Conservation (phyloP, 2,329 filamentous ascomycete species). For the Penicillium griseofulvum region DNA sequence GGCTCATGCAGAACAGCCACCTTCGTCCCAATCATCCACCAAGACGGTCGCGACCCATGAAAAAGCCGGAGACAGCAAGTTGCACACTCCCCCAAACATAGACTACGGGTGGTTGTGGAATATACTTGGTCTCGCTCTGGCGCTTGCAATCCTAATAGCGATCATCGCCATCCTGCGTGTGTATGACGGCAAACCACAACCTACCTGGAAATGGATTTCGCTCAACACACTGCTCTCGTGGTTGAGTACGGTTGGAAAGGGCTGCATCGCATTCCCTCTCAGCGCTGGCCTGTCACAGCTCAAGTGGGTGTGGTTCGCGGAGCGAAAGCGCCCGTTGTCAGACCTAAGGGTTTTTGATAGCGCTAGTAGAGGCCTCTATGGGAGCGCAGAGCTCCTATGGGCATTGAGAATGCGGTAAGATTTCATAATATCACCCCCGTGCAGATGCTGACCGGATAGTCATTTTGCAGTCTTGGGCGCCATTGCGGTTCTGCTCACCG, state of each 20-base stretch:
- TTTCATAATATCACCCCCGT: too few species aligned
- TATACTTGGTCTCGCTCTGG: too few species aligned
- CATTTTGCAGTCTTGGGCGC: too few species aligned
- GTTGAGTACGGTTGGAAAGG: slow-evolving; percentile 13
- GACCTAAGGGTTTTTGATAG: slow-evolving; percentile 10
- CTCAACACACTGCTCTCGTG: slow-evolving; percentile 15
- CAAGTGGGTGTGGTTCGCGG: slow-evolving; percentile 18
- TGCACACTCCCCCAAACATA: too few species aligned
- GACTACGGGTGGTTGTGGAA: too few species aligned
- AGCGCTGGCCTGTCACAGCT: slow-evolving; percentile 12
- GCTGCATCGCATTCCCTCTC: slow-evolving; percentile 3
- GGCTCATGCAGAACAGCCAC: too few species aligned
- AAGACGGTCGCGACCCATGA: too few species aligned
- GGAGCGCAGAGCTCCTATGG: slow-evolving; percentile 13
- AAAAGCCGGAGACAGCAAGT: too few species aligned
- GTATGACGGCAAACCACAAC: slow-evolving; percentile 8
- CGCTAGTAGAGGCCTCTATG: slow-evolving; percentile 12
- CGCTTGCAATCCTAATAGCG: not conserved
- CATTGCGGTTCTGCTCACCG: too few species aligned
- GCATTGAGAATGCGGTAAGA: too few species aligned
- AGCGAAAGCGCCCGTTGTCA: slow-evolving; percentile 1
- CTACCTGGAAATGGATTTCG: slow-evolving; percentile 10
- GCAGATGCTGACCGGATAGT: too few species aligned
- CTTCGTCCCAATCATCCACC: too few species aligned
- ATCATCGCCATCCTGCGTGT: slow-evolving; percentile 5